Percentiles rank a stretch among this genome's conserved stretches.
Conservation (phyloP, 2,329 filamentous ascomycete species). For the Venturia asperata region DNA sequence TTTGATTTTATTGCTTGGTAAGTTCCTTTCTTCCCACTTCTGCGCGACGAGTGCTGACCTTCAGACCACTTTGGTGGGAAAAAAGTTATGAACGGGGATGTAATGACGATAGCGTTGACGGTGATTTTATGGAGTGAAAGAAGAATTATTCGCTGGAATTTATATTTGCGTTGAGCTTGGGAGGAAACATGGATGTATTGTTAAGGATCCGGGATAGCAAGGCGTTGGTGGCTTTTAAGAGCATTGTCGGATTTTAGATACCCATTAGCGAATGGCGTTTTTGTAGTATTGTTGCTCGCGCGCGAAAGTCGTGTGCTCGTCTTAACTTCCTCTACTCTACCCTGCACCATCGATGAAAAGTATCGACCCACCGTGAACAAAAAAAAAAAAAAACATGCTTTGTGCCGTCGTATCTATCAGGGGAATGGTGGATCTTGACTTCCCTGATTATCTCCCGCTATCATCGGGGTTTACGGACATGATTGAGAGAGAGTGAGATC, state of each 20-base stretch:
- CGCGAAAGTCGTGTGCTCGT: no score
- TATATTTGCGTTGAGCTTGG: not conserved
- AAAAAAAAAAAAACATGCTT: no score
- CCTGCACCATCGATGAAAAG: no score
- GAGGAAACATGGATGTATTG: not conserved
- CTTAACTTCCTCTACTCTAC: no score
- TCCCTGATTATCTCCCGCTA: no score
- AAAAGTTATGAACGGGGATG: not conserved
- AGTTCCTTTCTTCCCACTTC: not conserved
- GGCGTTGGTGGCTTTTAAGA: not conserved
- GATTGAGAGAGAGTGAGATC: no score
- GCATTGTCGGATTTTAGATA: constrained; percentile 4
- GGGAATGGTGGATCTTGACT: no score
- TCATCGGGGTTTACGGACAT: no score
- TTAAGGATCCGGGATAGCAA: not conserved
- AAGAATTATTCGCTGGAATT: not conserved
- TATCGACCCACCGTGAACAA: no score
- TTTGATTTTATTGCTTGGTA: constrained; percentile 4
- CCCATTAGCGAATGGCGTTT: not conserved
- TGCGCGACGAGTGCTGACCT: not conserved
- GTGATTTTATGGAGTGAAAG: not conserved
- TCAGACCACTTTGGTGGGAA: not conserved
- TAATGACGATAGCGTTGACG: not conserved
- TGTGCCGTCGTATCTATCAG: no score
- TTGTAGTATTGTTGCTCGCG: not conserved